phyloP scores from a whole-genome alignment of 202 grass and related monocot genomes.

The Setaria viridis region DNA sequence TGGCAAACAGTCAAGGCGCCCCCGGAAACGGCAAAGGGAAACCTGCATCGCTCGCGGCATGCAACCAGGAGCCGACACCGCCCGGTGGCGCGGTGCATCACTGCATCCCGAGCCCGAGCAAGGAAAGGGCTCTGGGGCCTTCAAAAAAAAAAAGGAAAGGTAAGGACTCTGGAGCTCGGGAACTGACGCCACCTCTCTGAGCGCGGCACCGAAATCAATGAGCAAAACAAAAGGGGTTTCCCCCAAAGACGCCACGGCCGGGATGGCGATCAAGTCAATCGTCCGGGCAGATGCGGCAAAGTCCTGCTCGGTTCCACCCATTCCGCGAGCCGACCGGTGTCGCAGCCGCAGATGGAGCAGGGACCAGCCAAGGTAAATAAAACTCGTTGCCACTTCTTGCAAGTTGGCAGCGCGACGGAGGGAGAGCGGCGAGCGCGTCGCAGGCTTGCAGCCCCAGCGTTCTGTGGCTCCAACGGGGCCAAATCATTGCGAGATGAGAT shows the following conservation, averaged over 20 bases:
- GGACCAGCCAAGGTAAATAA: no score
- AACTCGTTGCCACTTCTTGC: background rate
- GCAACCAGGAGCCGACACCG: conserved; percentile 6
- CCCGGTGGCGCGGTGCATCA: no score
- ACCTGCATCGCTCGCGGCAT: background rate
- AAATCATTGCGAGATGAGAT: conserved; percentile 31
- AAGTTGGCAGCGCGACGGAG: background rate
- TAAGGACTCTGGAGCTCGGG: background rate
- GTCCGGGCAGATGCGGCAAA: background rate
- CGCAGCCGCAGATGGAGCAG: no score
- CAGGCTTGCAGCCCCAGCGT: background rate
- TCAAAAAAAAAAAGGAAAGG: background rate
- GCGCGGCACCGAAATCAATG: conserved; percentile 50
- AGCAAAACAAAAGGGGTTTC: conserved; percentile 39
- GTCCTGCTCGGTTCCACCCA: background rate
- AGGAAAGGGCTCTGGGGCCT: background rate
- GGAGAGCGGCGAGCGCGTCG: background rate
- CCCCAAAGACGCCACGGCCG: conserved; percentile 19
- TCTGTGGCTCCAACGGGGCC: background rate
- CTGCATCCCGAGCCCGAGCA: background rate
- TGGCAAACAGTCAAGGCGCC: background rate
- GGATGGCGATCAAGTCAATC: conserved; percentile 37
- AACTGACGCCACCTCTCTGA: conserved; percentile 9
- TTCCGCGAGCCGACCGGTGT: background rate
- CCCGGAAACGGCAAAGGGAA: conserved; percentile 32